Percentiles rank a stretch among this genome's conserved stretches.
Conservation (phyloP, 2,329 filamentous ascomycete genomes). For the Colletotrichum abscissum region DNA sequence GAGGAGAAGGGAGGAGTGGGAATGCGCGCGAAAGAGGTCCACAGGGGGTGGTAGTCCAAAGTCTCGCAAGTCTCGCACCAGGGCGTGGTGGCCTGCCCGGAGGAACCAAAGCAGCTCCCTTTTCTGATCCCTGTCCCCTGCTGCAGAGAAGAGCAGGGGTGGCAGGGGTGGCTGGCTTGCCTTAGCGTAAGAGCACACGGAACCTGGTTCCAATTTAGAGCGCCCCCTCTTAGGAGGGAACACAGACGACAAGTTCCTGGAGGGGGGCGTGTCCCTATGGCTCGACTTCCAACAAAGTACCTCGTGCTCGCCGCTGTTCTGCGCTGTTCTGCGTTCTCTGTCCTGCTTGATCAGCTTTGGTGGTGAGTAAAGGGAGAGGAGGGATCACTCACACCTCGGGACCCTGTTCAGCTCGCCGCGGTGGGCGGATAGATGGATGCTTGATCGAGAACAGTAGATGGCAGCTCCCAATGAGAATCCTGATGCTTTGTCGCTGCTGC, state of each 20-base stretch:
- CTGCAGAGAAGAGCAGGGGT: background rate
- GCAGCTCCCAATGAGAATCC: background rate
- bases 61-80: background rate
- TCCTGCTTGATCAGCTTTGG: background rate
- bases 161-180: slow-evolving; percentile 8
- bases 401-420: background rate
- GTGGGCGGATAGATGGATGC: background rate
- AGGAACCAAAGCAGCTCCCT: background rate
- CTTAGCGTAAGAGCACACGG: background rate
- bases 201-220: slow-evolving; percentile 16
- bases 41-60: background rate
- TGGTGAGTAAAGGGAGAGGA: background rate
- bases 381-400: slow-evolving; percentile 23
- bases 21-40: background rate
- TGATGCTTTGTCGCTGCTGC: background rate
- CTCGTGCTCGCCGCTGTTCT: background rate
- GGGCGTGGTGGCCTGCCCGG: background rate
- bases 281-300: background rate
- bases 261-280: background rate
- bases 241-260: background rate
- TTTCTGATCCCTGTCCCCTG: slow-evolving; percentile 2
- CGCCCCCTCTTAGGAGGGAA: background rate
- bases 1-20: slow-evolving; percentile 15
- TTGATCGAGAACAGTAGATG: background rate
- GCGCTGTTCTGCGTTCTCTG: no score